Evolutionary conservation across 352 stramenopile genomes (phyloP), one percentile per base, ranked within the genome.

Genomic region (Phytophthora fragariae): DNA sequence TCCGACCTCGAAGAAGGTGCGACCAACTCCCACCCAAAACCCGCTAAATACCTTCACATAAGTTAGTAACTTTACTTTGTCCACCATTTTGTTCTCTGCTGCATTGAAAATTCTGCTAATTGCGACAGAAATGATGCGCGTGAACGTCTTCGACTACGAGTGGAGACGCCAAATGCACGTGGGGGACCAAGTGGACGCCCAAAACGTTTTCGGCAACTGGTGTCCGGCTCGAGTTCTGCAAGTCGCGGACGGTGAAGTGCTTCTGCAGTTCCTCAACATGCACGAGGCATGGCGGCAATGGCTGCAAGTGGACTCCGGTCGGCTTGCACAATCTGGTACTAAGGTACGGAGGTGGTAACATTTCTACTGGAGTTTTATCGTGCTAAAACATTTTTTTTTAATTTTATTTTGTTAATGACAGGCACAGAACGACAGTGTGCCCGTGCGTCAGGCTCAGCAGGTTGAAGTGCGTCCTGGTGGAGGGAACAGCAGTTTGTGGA

Each of bases 131-230:
- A 95, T 95, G 86, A 92, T 93, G 86, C 88, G 85, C 12, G 85
- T 93, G 12, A 84, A 95, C 56, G 73, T 82, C 15, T 81, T 81
- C 31, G 88, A 92, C 47, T 69, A 81, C 39, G 86, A 92, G 60
- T 96, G 89, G 89, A 85, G 89, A 17, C 77, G 68, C 3, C 86
- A 94, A 65, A 77, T 96, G 55, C 84, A 91, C 47, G 80, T 77
- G 6, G 81, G 75, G 15, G 86, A 95, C 62, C 73, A 75, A 1
- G 60, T 96, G 57, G 89, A 96, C 46, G 88, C 88, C 11, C 86
- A 92, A 63, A 96, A 96, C 55, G 65, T 84, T 4, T 96, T 96
- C 65, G 88, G 88, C 33, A 96, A 93, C 69, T 96, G 89, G 89
- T 94, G 89, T 73, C 85, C 86, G 12, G 89, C 86, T 21, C 76